phyloP scores from a whole-genome alignment of 2,329 filamentous ascomycete species.

The Colletotrichum tanaceti region DNA sequence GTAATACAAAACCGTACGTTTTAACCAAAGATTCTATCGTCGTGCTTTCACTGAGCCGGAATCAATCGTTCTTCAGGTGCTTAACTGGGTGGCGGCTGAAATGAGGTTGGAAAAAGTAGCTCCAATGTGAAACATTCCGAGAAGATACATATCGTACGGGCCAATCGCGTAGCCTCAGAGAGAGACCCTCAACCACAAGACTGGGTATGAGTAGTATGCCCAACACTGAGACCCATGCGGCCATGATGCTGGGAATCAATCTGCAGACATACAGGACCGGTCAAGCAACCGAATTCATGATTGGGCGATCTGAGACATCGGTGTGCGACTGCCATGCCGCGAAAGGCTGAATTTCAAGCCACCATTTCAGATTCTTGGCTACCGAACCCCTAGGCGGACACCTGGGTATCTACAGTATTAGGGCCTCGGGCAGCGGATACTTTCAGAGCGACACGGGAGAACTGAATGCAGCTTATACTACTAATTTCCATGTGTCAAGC shows the following conservation, averaged over 20 bases:
- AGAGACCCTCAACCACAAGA: too few species aligned
- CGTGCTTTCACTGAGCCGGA: background rate
- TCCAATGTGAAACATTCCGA: constrained; percentile 9
- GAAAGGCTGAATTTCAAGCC: constrained; percentile 10
- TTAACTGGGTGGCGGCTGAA: background rate
- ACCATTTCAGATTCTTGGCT: constrained; percentile 4
- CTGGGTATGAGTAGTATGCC: too few species aligned
- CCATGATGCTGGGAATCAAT: constrained; percentile 31
- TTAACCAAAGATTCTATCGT: background rate
- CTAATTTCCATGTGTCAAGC: background rate
- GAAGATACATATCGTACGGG: too few species aligned
- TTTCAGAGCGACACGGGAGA: constrained; percentile 2
- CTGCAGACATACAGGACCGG: constrained; percentile 30
- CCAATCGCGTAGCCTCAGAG: too few species aligned
- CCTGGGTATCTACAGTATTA: background rate
- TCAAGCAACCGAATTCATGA: constrained; percentile 17
- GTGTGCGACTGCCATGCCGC: constrained; percentile 26
- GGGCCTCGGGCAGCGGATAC: background rate
- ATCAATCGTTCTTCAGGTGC: background rate
- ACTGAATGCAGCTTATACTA: background rate
- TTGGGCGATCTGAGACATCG: constrained; percentile 25
- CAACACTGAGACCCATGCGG: too few species aligned
- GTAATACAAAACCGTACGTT: constrained; percentile 6
- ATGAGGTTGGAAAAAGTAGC: background rate
- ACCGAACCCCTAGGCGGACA: background rate